Percentiles rank a stretch among this genome's conserved stretches.
Conservation (phyloP, 139 green algal species). For the Dunaliella primolecta region DNA sequence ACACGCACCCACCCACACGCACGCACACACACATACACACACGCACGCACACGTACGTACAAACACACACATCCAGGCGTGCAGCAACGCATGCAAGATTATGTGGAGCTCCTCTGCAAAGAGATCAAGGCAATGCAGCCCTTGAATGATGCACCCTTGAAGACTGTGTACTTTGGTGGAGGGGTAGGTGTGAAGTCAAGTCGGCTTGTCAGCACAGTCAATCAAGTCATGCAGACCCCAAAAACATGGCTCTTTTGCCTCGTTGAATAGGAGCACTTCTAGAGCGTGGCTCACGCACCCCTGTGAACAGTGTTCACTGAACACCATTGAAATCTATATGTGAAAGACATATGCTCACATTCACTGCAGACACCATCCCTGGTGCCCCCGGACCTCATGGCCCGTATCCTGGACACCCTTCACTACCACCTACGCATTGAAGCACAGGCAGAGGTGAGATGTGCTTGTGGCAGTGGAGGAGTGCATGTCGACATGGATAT, state of each 20-base stretch:
- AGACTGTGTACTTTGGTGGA: slow-evolving; percentile 89
- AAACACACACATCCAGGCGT: slow-evolving; percentile 11
- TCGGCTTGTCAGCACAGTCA: background rate
- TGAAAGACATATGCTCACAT: background rate
- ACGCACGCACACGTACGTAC: too few species aligned
- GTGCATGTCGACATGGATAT: too few species aligned
- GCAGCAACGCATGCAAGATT: slow-evolving; percentile 42
- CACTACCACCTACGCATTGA: slow-evolving; percentile 53
- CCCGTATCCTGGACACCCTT: slow-evolving; percentile 61
- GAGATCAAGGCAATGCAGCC: slow-evolving; percentile 59
- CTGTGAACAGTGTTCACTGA: background rate
- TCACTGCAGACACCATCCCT: slow-evolving; percentile 80
- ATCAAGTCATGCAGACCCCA: background rate
- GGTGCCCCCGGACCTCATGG: slow-evolving; percentile 68
- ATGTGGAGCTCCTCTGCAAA: slow-evolving; percentile 53
- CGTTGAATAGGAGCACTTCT: background rate
- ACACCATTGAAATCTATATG: background rate
- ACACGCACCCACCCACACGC: too few species aligned
- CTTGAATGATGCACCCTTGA: slow-evolving; percentile 33
- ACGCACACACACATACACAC: too few species aligned
- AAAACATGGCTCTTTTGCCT: background rate
- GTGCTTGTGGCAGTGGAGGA: too few species aligned
- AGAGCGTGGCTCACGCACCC: background rate
- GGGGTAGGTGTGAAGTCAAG: slow-evolving; percentile 39
- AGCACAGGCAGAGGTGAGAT: slow-evolving; percentile 61